phyloP scores from a whole-genome alignment of 164 flowering plant genomes.

The Chimonanthus praecox region DNA sequence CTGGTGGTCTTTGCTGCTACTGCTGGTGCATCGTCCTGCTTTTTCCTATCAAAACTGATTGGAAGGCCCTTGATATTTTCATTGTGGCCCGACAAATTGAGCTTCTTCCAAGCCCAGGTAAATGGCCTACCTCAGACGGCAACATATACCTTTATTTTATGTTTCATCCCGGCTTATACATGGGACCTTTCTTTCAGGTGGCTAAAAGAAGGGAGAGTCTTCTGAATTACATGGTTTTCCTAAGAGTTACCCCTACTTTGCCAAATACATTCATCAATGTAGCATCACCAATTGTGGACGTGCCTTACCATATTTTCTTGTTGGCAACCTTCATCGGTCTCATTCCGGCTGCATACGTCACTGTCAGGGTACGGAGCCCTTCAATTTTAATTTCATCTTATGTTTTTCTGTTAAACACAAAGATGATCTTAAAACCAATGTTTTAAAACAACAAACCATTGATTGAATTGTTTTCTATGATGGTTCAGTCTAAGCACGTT shows the following conservation, averaged over 20 bases:
- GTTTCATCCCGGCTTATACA: not conserved
- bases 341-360: slow-evolving; percentile 94
- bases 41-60: slow-evolving; percentile 75
- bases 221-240: slow-evolving; percentile 92
- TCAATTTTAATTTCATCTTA: not conserved
- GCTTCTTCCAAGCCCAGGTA: slow-evolving; percentile 87
- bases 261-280: slow-evolving; percentile 93
- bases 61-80: slow-evolving; percentile 75
- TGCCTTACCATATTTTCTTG: slow-evolving; percentile 86
- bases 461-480: no score
- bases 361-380: slow-evolving; percentile 64
- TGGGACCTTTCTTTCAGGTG: slow-evolving; percentile 40
- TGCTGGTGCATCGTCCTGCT: slow-evolving; percentile 98
- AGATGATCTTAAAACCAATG: not conserved
- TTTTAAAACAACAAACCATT: no score
- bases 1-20: slow-evolving; percentile 88
- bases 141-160: not conserved
- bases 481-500: no score
- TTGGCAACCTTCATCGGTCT: slow-evolving; percentile 77
- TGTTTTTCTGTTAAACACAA: not conserved
- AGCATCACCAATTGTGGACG: slow-evolving; percentile 94
- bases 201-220: slow-evolving; percentile 66
- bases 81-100: slow-evolving; percentile 86
- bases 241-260: slow-evolving; percentile 92
- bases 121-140: not conserved